These are phyloP conservation scores for Verticillium longisporum DNA, from an alignment of 2,329 filamentous ascomycete genomes.

Conservation along the genomic window DNA sequence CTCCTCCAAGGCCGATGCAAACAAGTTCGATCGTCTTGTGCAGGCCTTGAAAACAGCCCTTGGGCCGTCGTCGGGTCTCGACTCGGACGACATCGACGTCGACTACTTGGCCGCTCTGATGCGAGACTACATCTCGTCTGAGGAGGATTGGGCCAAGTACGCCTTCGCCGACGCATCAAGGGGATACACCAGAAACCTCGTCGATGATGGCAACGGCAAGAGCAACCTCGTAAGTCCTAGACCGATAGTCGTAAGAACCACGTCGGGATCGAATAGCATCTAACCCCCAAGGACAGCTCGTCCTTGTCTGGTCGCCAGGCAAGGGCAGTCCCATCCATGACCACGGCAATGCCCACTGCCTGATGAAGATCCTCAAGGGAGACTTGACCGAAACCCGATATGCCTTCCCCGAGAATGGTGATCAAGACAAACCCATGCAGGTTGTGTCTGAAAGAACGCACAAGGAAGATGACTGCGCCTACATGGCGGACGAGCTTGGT, in stretches of 20 bases:
- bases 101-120: conserved; percentile 65
- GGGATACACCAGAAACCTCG: conserved; percentile 80
- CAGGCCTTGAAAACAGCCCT: conserved; percentile 65
- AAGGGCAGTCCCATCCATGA: conserved; percentile 84
- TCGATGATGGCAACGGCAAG: conserved; percentile 81
- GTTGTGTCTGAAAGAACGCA: conserved; percentile 63
- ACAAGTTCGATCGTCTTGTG: conserved; percentile 63
- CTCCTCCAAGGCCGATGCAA: conserved; percentile 22
- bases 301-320: conserved; percentile 84
- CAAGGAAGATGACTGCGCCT: conserved; percentile 67
- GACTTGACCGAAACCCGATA: conserved; percentile 76
- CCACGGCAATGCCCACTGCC: conserved; percentile 80
- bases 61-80: conserved; percentile 74
- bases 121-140: conserved; percentile 63
- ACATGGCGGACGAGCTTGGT: conserved; percentile 87
- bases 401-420: conserved; percentile 52
- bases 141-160: conserved; percentile 67
- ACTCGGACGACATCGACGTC: conserved; percentile 75
- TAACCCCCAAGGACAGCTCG: conserved; percentile 45
- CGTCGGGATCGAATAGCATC: not conserved
- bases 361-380: conserved; percentile 85
- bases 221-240: conserved; percentile 56
- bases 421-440: conserved; percentile 16
- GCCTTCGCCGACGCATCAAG: conserved; percentile 64
- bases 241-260: not conserved